Evolutionary conservation across 148 eudicot genomes (phyloP), one percentile per base, ranked within the genome.

Genomic region (Pouteria glomerata): DNA sequence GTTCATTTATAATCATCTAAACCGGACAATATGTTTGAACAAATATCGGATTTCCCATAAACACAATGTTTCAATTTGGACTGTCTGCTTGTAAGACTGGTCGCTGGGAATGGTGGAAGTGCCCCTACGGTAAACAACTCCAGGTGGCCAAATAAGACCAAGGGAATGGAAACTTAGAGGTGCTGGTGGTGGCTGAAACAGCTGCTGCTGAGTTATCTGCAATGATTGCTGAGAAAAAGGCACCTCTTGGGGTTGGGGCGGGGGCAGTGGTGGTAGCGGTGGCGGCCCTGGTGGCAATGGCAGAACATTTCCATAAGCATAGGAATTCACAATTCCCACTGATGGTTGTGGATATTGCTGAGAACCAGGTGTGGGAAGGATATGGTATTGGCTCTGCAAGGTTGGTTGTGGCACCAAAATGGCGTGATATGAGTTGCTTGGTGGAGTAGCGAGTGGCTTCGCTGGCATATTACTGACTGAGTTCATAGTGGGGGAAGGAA

Each of bases 151-250:
- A 59, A 71, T 18, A 62, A 79, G 68, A 1, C 80, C 68, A 8
- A 84, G 73, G 4, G 96, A 93, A 5, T 83, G 87, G 71, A 86
- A 94, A 78, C 86, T 77, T 15, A 97, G 96, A 24, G 95, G 82
- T 0, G 61, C 80, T 24, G 81, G 88, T 0, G 85, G 85, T 74
- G 76, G 92, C 77, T 80, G 87, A 73, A 71, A 16, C 16, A 19
- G 66, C 68, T 78, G 69, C 69, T 79, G 82, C 44, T 85, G 89
- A 69, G 74, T 70, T 73, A 85, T 77, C 80, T 83, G 86, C 66
- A 82, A 18, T 42, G 81, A 83, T 33, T 74, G 82, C 68, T 88
- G 44, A 39, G 72, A 71, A 72, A 85, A 45, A 56, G 90, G 85
- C 78, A 0, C 82, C 84, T 65, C 79, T 79, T 79, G 72, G 27